Conservation (phyloP, 2,329 filamentous ascomycete species). For the Xylariaceae sp. region DNA sequence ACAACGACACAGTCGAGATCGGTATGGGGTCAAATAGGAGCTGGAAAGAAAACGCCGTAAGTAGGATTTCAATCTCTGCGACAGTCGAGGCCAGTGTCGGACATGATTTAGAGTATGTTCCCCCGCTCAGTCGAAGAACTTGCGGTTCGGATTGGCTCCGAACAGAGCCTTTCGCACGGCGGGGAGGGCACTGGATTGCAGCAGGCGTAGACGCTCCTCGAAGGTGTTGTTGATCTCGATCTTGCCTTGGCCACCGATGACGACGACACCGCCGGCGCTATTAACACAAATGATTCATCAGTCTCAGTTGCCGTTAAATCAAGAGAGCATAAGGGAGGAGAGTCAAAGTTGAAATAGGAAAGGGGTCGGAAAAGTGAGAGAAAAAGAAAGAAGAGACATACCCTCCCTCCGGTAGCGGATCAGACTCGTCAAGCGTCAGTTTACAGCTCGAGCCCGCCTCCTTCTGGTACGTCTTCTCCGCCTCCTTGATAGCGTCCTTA, state of each 20-base stretch:
- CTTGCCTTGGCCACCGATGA: conserved; percentile 81
- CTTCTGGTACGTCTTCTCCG: conserved; percentile 79
- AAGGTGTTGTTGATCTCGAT: conserved; percentile 99
- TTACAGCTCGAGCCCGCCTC: conserved; percentile 65
- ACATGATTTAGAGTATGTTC: neutral
- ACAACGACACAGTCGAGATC: too few relatives aligned
- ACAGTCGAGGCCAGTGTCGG: too few relatives aligned
- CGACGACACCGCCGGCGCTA: conserved; percentile 78
- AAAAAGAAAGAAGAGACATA: conserved; percentile 47
- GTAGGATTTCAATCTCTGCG: too few relatives aligned
- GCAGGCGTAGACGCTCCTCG: conserved; percentile 80
- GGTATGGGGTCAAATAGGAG: too few relatives aligned
- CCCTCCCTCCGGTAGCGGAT: conserved; percentile 77
- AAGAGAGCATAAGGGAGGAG: neutral
- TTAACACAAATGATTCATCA: conserved; percentile 14
- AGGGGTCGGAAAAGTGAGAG: conserved; percentile 10
- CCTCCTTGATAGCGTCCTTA: conserved; percentile 73
- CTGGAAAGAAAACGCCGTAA: neutral
- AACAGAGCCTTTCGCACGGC: conserved; percentile 83
- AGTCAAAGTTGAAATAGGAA: neutral
- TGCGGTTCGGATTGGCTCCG: conserved; percentile 91
- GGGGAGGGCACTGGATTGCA: conserved; percentile 81
- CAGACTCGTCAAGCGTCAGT: conserved; percentile 71
- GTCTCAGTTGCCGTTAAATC: neutral
- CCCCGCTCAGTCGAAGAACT: conserved; percentile 89